Percentiles rank a stretch among this genome's conserved stretches.
Conservation (phyloP, 768 basidiomycete species). For the Aureoboletus auriporus region DNA sequence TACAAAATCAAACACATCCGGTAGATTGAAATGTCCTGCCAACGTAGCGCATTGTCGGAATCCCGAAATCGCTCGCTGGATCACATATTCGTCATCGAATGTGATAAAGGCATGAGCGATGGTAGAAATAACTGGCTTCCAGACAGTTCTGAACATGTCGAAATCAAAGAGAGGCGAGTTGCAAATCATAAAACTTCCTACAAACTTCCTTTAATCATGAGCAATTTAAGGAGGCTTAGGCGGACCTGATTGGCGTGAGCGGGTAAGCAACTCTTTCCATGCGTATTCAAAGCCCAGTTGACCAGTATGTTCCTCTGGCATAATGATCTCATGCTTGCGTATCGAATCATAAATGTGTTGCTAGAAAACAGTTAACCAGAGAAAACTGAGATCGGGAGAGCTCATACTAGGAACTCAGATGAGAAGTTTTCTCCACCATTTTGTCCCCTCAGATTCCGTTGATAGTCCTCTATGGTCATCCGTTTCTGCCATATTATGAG, state of each 20-base stretch:
- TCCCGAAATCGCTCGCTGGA: constrained; percentile 92
- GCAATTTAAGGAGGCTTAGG: constrained; percentile 6
- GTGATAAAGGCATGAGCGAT: constrained; percentile 94
- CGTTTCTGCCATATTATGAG: constrained; percentile 60
- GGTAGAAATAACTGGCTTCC: constrained; percentile 91
- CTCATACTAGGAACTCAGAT: constrained; percentile 73
- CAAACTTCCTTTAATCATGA: constrained; percentile 40
- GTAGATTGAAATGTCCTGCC: constrained; percentile 82
- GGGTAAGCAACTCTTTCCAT: constrained; percentile 90
- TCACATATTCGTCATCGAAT: constrained; percentile 95
- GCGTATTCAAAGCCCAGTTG: constrained; percentile 98
- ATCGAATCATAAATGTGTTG: constrained; percentile 92
- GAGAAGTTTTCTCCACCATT: constrained; percentile 85
- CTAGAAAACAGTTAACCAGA: constrained; percentile 37
- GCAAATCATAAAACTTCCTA: constrained; percentile 58
- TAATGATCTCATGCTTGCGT: constrained; percentile 88
- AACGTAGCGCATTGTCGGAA: constrained; percentile 95
- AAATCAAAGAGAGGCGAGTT: constrained; percentile 79
- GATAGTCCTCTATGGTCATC: constrained; percentile 95
- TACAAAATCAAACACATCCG: constrained; percentile 96
- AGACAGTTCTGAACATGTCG: constrained; percentile 91
- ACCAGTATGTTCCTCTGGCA: constrained; percentile 97
- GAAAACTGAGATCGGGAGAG: background rate
- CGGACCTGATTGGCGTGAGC: constrained; percentile 77
- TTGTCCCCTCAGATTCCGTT: constrained; percentile 86